phyloP scores from a whole-genome alignment of 768 basidiomycete genomes.

The Boletus subcaerulescens region DNA sequence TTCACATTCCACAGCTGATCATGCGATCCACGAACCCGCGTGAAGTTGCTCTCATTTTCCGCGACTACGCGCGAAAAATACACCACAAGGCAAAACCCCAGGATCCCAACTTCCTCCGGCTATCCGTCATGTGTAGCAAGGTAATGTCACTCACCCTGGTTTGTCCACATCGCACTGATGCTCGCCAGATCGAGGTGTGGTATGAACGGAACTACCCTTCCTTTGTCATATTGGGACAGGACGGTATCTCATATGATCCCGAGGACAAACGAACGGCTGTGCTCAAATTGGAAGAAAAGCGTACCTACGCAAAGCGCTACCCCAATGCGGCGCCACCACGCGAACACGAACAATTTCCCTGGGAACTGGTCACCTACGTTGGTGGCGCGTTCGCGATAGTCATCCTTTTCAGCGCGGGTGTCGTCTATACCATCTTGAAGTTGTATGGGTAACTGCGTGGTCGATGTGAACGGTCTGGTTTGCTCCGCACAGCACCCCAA shows the following conservation, averaged over 20 bases:
- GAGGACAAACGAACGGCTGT: slow-evolving; percentile 58
- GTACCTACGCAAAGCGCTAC: slow-evolving; percentile 32
- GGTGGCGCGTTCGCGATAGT: slow-evolving; percentile 27
- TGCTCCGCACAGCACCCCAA: neutral
- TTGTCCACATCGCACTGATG: slow-evolving; percentile 1
- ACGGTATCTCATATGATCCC: slow-evolving; percentile 39
- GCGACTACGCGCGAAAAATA: slow-evolving; percentile 74
- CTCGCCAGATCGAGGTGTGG: slow-evolving; percentile 84
- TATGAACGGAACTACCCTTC: slow-evolving; percentile 91
- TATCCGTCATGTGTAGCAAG: slow-evolving; percentile 83
- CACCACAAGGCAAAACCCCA: slow-evolving; percentile 74
- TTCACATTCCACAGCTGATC: slow-evolving; percentile 59
- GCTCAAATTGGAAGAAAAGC: slow-evolving; percentile 42
- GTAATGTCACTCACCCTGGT: slow-evolving; percentile 36
- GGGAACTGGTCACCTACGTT: slow-evolving; percentile 32
- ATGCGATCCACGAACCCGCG: slow-evolving; percentile 89
- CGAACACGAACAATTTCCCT: slow-evolving; percentile 19
- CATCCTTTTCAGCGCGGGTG: slow-evolving; percentile 21
- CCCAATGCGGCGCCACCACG: slow-evolving; percentile 5
- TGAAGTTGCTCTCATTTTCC: slow-evolving; percentile 88
- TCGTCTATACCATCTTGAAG: slow-evolving; percentile 25
- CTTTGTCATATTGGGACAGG: slow-evolving; percentile 50
- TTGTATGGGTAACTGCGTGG: slow-evolving; percentile 15
- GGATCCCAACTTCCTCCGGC: slow-evolving; percentile 83
- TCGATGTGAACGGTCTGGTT: neutral